A percentile compares a stretch with the other conserved stretches of the same genome.
These are phyloP conservation scores for Umbelopsis sp. DNA, from an alignment of 192 early-diverging fungal species.

Conservation along the genomic window DNA sequence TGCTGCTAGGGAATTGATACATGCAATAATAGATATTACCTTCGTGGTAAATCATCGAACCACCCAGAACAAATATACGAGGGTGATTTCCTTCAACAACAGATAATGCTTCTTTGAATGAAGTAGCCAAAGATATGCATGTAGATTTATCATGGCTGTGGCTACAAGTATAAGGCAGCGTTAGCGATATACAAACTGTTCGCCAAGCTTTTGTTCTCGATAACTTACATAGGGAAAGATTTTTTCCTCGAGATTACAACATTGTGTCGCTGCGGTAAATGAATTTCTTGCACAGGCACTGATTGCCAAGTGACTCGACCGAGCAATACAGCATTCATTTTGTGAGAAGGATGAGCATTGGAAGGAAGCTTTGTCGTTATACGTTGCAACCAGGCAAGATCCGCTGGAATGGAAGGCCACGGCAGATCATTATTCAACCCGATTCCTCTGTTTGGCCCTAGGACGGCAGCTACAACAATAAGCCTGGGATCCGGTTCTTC, in stretches of 20 bases:
- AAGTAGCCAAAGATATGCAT: not conserved
- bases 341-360: slow-evolving; percentile 5
- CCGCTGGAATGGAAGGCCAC: not conserved
- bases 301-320: slow-evolving; percentile 14
- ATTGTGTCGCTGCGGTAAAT: slow-evolving; percentile 3
- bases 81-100: not conserved
- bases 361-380: slow-evolving; percentile 1
- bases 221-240: slow-evolving; percentile 8
- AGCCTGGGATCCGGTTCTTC: not conserved
- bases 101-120: slow-evolving; percentile 4
- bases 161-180: not conserved
- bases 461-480: slow-evolving; percentile 4
- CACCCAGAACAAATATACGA: slow-evolving; percentile 6
- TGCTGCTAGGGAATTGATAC: not conserved
- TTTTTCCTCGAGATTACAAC: not conserved
- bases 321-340: slow-evolving; percentile 7
- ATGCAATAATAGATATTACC: not conserved
- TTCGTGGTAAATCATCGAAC: not conserved
- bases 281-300: slow-evolving; percentile 5
- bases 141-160: not conserved
- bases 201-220: not conserved
- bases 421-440: not conserved
- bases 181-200: not conserved
- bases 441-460: slow-evolving; percentile 5
- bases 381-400: slow-evolving; percentile 1